Conservation (phyloP, 352 stramenopile species). For the Phytophthora lateralis region DNA sequence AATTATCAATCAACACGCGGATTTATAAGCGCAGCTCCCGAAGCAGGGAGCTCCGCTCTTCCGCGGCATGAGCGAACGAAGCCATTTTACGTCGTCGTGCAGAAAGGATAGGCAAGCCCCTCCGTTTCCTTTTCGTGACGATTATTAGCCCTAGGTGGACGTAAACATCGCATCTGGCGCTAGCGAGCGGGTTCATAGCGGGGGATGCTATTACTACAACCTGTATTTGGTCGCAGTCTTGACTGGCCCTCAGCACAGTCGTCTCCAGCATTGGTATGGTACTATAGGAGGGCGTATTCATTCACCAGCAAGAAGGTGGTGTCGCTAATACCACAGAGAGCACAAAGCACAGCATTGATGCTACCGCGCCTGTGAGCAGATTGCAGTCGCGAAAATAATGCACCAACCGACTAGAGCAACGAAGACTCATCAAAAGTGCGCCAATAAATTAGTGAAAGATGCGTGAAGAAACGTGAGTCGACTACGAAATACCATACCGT, state of each 20-base stretch:
- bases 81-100: conserved; percentile 12
- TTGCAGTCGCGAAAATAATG: background rate
- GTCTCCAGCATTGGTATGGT: background rate
- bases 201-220: background rate
- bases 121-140: conserved; percentile 8
- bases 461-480: too few relatives aligned
- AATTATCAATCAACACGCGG: conserved; percentile 33
- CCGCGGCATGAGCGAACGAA: conserved; percentile 2
- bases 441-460: conserved; percentile 4
- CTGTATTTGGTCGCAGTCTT: background rate
- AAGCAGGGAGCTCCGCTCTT: conserved; percentile 12
- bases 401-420: conserved; percentile 1
- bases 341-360: background rate
- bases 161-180: conserved; percentile 12
- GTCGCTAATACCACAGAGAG: too few relatives aligned
- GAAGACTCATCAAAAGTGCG: conserved; percentile 5
- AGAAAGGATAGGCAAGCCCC: conserved; percentile 14
- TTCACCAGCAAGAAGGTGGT: background rate
- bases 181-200: conserved; percentile 5
- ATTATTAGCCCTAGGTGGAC: background rate
- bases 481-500: background rate
- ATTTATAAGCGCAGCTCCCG: conserved; percentile 14
- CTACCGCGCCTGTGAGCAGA: background rate
- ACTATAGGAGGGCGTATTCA: background rate
- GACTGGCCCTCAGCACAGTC: background rate